A percentile compares a stretch with the other conserved stretches of the same genome.
Conservation (phyloP, 108 stramenopile genomes). For the Fistulifera solaris region DNA sequence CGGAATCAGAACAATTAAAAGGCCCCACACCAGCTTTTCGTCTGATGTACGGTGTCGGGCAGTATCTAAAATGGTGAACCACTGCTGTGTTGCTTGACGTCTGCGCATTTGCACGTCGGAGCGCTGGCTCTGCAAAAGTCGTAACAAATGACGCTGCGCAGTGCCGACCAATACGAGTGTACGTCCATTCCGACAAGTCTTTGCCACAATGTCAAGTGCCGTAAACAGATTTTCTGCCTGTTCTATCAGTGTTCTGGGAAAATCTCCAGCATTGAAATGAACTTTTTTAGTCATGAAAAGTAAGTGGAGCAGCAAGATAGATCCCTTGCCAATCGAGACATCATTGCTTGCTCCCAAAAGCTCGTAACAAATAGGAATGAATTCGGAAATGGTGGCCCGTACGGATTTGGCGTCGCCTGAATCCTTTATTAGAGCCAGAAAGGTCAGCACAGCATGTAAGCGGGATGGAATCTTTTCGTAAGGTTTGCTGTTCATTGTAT, state of each 20-base stretch:
- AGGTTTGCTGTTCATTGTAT: conserved; percentile 1
- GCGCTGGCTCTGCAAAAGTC: background rate
- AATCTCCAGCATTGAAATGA: background rate
- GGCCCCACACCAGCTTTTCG: conserved; percentile 30
- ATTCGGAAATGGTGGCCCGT: background rate
- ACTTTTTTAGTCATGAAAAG: background rate
- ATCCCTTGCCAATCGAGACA: background rate
- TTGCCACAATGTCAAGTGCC: conserved; percentile 2
- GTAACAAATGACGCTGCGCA: background rate
- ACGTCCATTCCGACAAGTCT: conserved; percentile 4
- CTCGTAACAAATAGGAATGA: conserved; percentile 10
- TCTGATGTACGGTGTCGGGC: conserved; percentile 5
- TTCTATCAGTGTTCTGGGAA: background rate
- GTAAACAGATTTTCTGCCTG: conserved; percentile 1
- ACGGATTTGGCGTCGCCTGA: background rate
- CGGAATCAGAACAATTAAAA: conserved; percentile 26
- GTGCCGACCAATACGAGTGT: background rate
- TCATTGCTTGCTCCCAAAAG: conserved; percentile 5
- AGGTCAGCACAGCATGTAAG: background rate
- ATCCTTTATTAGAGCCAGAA: conserved; percentile 1
- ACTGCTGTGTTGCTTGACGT: background rate
- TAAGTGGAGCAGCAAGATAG: background rate
- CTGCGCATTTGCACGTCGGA: background rate
- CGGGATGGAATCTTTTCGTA: conserved; percentile 10
- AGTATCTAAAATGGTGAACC: conserved; percentile 2